These are phyloP conservation scores for Microglena sp. DNA, from an alignment of 139 green algal species.

Conservation along the genomic window DNA sequence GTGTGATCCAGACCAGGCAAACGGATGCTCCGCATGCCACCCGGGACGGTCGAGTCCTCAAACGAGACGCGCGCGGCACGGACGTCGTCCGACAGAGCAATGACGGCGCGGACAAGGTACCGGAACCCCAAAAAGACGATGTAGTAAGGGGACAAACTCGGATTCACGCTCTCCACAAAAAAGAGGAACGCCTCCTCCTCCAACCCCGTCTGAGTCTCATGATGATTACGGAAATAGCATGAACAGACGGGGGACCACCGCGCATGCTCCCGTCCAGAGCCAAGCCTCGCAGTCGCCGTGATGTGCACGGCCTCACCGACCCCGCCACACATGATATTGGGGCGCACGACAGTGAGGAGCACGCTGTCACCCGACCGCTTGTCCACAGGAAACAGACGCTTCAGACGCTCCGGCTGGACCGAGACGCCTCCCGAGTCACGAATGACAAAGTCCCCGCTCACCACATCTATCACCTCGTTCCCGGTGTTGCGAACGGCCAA, in stretches of 20 bases:
- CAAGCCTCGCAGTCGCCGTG: neutral
- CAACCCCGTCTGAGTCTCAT: no score
- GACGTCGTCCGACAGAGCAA: no score
- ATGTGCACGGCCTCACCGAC: constrained; percentile 1
- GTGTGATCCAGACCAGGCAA: constrained; percentile 1
- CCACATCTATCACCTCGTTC: neutral
- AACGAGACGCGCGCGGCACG: no score
- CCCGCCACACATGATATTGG: neutral
- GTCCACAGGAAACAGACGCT: neutral
- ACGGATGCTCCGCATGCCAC: no score
- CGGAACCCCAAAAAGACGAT: no score
- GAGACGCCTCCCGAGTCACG: neutral
- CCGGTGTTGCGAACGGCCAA: neutral
- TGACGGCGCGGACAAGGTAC: no score
- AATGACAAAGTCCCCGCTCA: neutral
- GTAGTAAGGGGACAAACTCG: no score
- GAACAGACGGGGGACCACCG: constrained; percentile 6
- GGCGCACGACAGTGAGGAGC: neutral
- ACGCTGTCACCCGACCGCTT: neutral
- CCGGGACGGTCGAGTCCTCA: no score
- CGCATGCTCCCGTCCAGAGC: neutral
- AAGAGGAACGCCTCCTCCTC: no score
- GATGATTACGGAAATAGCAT: neutral
- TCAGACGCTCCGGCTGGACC: neutral
- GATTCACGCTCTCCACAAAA: no score